phyloP scores from a whole-genome alignment of 148 eudicot species.

The Salicornia ramosissima region DNA sequence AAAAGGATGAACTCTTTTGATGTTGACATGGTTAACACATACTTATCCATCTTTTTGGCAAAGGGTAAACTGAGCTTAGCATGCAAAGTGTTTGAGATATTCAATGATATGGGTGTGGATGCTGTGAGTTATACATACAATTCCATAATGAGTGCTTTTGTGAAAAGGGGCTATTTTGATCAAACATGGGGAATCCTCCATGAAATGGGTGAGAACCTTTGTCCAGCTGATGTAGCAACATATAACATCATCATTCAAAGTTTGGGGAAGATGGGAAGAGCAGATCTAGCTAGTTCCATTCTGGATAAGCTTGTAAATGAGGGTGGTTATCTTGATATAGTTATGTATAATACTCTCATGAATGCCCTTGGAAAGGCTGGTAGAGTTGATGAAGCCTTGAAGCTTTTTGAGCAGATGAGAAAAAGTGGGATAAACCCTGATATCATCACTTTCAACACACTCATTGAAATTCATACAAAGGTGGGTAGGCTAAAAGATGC shows the following conservation, averaged over 20 bases:
- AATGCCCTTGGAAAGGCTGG: slow-evolving; percentile 81
- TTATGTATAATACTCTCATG: slow-evolving; percentile 87
- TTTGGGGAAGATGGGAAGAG: slow-evolving; percentile 76
- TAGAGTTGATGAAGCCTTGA: slow-evolving; percentile 59
- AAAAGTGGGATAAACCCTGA: slow-evolving; percentile 73
- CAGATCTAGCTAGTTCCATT: slow-evolving; percentile 61
- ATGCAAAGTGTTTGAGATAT: slow-evolving; percentile 74
- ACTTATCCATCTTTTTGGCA: slow-evolving; percentile 70
- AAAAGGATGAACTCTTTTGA: slow-evolving; percentile 58
- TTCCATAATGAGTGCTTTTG: slow-evolving; percentile 80
- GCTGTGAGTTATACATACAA: slow-evolving; percentile 74
- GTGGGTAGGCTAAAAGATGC: slow-evolving; percentile 67
- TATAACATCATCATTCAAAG: slow-evolving; percentile 74
- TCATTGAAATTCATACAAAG: slow-evolving; percentile 68
- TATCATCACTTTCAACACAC: slow-evolving; percentile 72
- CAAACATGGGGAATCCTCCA: slow-evolving; percentile 70
- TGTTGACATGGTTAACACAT: slow-evolving; percentile 75
- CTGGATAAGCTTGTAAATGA: slow-evolving; percentile 56
- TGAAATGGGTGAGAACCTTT: slow-evolving; percentile 61
- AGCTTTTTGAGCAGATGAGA: slow-evolving; percentile 66
- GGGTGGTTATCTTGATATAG: slow-evolving; percentile 80
- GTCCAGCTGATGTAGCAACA: slow-evolving; percentile 71
- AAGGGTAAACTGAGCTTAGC: slow-evolving; percentile 73
- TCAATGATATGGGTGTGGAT: slow-evolving; percentile 57
- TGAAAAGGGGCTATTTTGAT: slow-evolving; percentile 70